phyloP scores from a whole-genome alignment of 2,329 filamentous ascomycete genomes.

The Nothomitra cinnamomea region DNA sequence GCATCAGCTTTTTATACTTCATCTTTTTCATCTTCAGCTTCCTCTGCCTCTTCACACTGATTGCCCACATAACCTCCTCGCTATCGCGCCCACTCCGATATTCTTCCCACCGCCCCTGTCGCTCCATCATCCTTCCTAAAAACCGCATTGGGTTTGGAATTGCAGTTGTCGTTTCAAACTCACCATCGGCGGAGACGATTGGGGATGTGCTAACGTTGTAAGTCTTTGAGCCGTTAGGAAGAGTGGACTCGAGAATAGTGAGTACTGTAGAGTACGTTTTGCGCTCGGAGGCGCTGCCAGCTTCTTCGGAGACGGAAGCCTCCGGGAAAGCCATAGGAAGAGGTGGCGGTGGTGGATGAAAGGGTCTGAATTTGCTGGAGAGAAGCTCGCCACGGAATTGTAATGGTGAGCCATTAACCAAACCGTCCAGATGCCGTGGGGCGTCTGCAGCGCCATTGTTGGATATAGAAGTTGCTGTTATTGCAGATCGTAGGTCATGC shows the following conservation, averaged over 20 bases:
- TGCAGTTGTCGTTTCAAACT: conserved; percentile 11
- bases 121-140: conserved; percentile 50
- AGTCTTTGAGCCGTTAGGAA: conserved; percentile 30
- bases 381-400: conserved; percentile 45
- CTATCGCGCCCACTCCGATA: conserved; percentile 23
- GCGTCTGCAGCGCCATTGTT: conserved; percentile 18
- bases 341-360: conserved; percentile 70
- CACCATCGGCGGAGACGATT: conserved; percentile 26
- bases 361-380: conserved; percentile 58
- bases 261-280: conserved; percentile 32
- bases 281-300: conserved; percentile 18
- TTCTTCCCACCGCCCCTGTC: conserved; percentile 43
- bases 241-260: conserved; percentile 35
- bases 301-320: conserved; percentile 11
- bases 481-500: conserved; percentile 19
- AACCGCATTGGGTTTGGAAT: conserved; percentile 30
- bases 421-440: conserved; percentile 22
- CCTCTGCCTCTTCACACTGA: conserved; percentile 81
- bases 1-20: conserved; percentile 99
- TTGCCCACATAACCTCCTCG: conserved; percentile 45
- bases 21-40: conserved; percentile 99
- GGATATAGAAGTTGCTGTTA: conserved; percentile 14
- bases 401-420: conserved; percentile 34
- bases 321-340: conserved; percentile 22
- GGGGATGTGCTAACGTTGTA: conserved; percentile 34